Evolutionary conservation across 495 filamentous ascomycete genomes (phyloP), one percentile per base, ranked within the genome.

Genomic region (Chaetomium cochliodes): DNA sequence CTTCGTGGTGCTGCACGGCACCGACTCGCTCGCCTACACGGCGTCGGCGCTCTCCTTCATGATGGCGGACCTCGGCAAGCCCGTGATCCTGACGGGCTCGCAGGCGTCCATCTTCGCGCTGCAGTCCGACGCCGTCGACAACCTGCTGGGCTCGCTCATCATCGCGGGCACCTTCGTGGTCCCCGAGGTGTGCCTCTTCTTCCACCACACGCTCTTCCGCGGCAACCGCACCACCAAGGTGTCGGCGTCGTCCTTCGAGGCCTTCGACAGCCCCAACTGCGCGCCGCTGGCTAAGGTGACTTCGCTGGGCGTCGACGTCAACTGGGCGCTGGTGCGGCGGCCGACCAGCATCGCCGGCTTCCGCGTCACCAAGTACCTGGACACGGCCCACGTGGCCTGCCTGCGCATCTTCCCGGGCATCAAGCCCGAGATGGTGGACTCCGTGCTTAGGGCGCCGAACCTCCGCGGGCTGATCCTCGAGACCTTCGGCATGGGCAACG

Each of bases 151-250:
- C 30, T 92, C 92, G 23, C 81, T 98, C 60, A 93, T 97, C 71
- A 90, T 98, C 64, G 94, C 94, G 8, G 93, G 93, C 53, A 94
- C 96, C 61, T 98, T 97, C 76, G 90, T 92, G 79, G 92, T 98
- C 66, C 93, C 94, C 0, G 94, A 98, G 73, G 93, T 98, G 37
- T 93, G 92, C 73, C 81, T 98, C 52, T 97, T 96, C 80, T 98
- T 98, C 82, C 90, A 94, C 75, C 89, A 96, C 78, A 90, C 84
- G 55, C 84, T 98, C n/a, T 96, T 90, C 75, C 87, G 94, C 16
- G 94, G 93, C 16, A 97, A 97, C 73, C 84, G 94, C 51, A 83
- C 88, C 3, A 96, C 91, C 62, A 98, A 98, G 76, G 84, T 93
- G 41, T 92, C 92, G 25, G 89, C 94, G 0, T 89, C 87, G 56